These are phyloP conservation scores for Phaeosphaeria sp. DNA, from an alignment of 2,329 filamentous ascomycete genomes.

Conservation along the genomic window DNA sequence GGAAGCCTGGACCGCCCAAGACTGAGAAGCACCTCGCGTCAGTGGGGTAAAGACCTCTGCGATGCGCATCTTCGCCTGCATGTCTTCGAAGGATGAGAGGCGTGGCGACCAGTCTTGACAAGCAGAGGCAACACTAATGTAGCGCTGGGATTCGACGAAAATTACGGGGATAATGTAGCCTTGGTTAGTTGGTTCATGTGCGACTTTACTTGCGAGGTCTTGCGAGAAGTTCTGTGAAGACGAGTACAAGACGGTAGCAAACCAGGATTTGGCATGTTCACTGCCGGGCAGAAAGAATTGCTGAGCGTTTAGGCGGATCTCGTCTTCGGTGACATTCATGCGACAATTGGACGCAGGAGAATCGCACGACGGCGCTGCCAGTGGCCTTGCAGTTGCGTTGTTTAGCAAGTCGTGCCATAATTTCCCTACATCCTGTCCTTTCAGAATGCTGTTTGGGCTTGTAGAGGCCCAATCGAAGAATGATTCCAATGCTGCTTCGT, in stretches of 20 bases:
- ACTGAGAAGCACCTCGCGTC: conserved; percentile 43
- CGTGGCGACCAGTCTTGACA: conserved; percentile 50
- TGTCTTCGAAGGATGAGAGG: conserved; percentile 15
- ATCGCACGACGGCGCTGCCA: conserved; percentile 47
- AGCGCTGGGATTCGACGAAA: background rate
- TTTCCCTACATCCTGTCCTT: conserved; percentile 30
- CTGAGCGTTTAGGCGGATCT: conserved; percentile 31
- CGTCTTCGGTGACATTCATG: conserved; percentile 38
- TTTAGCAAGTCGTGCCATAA: conserved; percentile 29
- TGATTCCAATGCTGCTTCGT: conserved; percentile 44
- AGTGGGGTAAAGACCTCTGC: conserved; percentile 44
- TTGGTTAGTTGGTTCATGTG: background rate
- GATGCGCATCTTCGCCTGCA: conserved; percentile 36
- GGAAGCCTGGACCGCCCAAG: conserved; percentile 42
- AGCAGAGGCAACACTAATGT: background rate
- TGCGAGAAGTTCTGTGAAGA: conserved; percentile 49
- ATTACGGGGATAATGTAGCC: background rate
- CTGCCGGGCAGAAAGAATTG: background rate
- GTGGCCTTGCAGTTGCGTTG: conserved; percentile 40
- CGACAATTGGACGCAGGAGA: conserved; percentile 12
- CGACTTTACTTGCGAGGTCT: conserved; percentile 37
- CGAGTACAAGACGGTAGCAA: conserved; percentile 30
- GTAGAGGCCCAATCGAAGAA: conserved; percentile 50
- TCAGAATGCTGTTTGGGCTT: conserved; percentile 37
- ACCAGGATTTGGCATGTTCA: conserved; percentile 5